Percentiles rank a stretch among this genome's conserved stretches.
These are phyloP conservation scores for Casuarina cunninghamiana DNA, from an alignment of 306 rosid genomes.

Conservation along the genomic window DNA sequence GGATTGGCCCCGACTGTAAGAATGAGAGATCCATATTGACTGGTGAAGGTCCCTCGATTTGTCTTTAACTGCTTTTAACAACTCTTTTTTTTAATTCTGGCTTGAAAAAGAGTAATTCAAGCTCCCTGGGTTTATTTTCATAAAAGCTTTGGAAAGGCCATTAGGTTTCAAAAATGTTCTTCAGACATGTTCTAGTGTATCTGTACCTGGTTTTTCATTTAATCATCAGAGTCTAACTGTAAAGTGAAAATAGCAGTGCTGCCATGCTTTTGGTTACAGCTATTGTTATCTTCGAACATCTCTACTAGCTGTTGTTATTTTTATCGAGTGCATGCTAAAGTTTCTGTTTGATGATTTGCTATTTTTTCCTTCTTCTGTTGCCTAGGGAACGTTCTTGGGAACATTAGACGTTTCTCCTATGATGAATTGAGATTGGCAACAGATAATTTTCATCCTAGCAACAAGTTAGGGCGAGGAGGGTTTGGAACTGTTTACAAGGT, in stretches of 20 bases:
- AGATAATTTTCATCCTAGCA: constrained; percentile 57
- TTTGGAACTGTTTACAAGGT: constrained; percentile 95
- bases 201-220: neutral
- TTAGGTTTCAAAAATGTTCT: neutral
- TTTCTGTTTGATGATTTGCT: constrained; percentile 7
- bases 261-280: constrained; percentile 13
- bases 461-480: constrained; percentile 89
- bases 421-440: constrained; percentile 73
- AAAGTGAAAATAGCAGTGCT: neutral
- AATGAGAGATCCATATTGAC: neutral
- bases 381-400: constrained; percentile 53
- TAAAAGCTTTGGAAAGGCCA: neutral
- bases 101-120: neutral
- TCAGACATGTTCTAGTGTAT: neutral
- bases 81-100: neutral
- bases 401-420: constrained; percentile 58
- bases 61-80: neutral
- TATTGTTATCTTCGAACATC: neutral
- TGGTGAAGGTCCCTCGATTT: neutral
- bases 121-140: neutral
- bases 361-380: constrained; percentile 27
- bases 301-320: neutral
- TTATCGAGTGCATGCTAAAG: neutral
- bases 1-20: neutral
- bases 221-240: neutral